Evolutionary conservation across 495 filamentous ascomycete species (phyloP).

Genomic region (Hypoxylon cercidicola): DNA sequence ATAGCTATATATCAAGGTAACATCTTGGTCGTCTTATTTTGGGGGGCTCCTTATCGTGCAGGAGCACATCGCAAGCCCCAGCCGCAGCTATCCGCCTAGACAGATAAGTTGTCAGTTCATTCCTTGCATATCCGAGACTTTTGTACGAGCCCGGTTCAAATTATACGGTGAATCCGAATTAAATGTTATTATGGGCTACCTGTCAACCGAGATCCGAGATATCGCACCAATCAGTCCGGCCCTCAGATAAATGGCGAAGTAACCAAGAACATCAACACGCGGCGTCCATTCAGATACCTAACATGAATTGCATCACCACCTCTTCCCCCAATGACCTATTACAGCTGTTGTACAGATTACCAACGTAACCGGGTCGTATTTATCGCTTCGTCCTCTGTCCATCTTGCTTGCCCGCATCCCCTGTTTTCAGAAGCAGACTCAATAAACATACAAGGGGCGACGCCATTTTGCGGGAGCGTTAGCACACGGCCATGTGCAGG

Average conservation of each 20-base stretch:
- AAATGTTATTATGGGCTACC: conserved; percentile 26
- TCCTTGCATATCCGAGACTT: conserved; percentile 38
- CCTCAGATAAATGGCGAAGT: conserved; percentile 27
- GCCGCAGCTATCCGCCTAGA: conserved; percentile 36
- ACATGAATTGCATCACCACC: conserved; percentile 31
- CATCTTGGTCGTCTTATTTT: conserved; percentile 23
- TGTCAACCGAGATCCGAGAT: conserved; percentile 39
- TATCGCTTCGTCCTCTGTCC: conserved; percentile 4
- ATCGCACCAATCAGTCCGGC: conserved; percentile 38
- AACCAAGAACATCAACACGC: conserved; percentile 35
- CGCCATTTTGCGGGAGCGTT: conserved; percentile 10
- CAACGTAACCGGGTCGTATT: conserved; percentile 20
- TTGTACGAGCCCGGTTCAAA: conserved; percentile 23
- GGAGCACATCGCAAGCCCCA: conserved; percentile 9
- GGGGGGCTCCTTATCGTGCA: conserved; percentile 26
- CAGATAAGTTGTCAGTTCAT: conserved; percentile 27
- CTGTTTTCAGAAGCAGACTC: conserved; percentile 1
- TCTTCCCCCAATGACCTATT: conserved; percentile 16
- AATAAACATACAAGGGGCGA: conserved; percentile 9
- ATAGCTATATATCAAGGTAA: conserved; percentile 14
- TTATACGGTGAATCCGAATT: conserved; percentile 31
- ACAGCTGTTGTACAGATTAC: conserved; percentile 39
- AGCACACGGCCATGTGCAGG: conserved; percentile 17
- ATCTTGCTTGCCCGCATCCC: conserved; percentile 18
- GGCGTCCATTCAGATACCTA: conserved; percentile 31